These are phyloP conservation scores for Anastatica hierochuntica DNA, from an alignment of 345 rosid genomes.

Conservation along the genomic window DNA sequence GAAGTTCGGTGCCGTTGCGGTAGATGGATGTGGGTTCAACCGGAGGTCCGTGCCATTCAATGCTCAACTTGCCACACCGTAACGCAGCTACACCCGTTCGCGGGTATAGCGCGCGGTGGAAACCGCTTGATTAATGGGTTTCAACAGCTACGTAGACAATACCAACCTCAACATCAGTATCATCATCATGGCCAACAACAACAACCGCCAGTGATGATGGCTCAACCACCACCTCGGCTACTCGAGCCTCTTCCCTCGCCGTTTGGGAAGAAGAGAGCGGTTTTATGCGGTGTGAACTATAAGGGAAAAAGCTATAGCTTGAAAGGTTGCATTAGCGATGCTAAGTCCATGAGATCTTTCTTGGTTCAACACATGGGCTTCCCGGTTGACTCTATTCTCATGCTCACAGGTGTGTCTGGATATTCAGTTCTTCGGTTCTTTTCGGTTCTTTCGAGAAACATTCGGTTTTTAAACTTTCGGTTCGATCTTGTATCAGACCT, in stretches of 20 bases:
- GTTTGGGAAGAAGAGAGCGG: slow-evolving; percentile 48
- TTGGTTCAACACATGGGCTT: slow-evolving; percentile 43
- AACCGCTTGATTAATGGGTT: slow-evolving; percentile 16
- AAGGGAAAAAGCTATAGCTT: slow-evolving; percentile 33
- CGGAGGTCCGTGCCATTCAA: slow-evolving; percentile 26
- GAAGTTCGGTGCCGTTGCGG: slow-evolving; percentile 47
- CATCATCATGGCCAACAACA: too few species aligned
- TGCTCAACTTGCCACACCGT: slow-evolving; percentile 38
- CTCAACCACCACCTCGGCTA: slow-evolving; percentile 7
- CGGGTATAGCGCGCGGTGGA: slow-evolving; percentile 15
- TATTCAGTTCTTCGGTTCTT: too few species aligned
- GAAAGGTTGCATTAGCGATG: slow-evolving; percentile 56
- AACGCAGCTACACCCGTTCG: slow-evolving; percentile 25
- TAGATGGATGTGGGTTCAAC: slow-evolving; percentile 34
- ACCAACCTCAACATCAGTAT: too few species aligned
- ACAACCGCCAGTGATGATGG: slow-evolving; percentile 1
- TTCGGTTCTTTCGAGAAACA: too few species aligned
- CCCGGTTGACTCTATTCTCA: slow-evolving; percentile 36
- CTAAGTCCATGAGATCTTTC: slow-evolving; percentile 43
- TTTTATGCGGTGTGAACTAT: slow-evolving; percentile 53
- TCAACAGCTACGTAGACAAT: slow-evolving; percentile 20
- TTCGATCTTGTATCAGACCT: too few species aligned
- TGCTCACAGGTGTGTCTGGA: slow-evolving; percentile 43
- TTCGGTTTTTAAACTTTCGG: too few species aligned
- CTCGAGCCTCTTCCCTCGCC: slow-evolving; percentile 25